Percentiles rank a stretch among this genome's conserved stretches.
Evolutionary conservation across 2,329 filamentous ascomycete species (phyloP).

Genomic region (Elsinoe australis): DNA sequence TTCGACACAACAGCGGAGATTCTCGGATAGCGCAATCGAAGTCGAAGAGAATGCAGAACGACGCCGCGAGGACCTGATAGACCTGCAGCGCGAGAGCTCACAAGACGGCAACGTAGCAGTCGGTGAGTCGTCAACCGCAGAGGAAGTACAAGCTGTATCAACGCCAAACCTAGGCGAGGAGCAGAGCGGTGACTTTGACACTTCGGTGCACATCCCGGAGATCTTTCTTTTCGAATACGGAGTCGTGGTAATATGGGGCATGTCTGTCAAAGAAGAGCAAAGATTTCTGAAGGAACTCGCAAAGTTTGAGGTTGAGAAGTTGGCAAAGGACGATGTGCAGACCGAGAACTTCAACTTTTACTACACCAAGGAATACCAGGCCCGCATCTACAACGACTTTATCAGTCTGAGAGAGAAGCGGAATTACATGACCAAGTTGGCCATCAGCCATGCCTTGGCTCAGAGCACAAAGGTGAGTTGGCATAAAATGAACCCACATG

Average conservation of each 20-base stretch:
- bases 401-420: constrained; percentile 89
- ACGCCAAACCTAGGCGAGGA: constrained; percentile 20
- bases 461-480: constrained; percentile 77
- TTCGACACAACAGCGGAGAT: constrained; percentile 52
- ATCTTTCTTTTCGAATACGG: constrained; percentile 96
- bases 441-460: constrained; percentile 89
- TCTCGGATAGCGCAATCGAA: constrained; percentile 65
- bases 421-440: constrained; percentile 97
- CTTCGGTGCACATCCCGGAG: constrained; percentile 81
- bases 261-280: constrained; percentile 82
- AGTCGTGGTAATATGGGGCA: constrained; percentile 96
- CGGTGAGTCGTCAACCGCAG: constrained; percentile 17
- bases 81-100: constrained; percentile 22
- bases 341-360: constrained; percentile 99
- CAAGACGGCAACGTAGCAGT: constrained; percentile 2
- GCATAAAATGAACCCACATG: no score
- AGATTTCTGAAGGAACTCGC: constrained; percentile 87
- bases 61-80: constrained; percentile 32
- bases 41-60: constrained; percentile 46
- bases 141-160: constrained; percentile 15
- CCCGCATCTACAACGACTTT: constrained; percentile 98
- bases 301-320: constrained; percentile 88
- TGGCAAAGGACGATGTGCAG: constrained; percentile 81
- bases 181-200: constrained; percentile 64
- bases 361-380: constrained; percentile 95